Evolutionary conservation across 441 rosid species (phyloP).

Genomic region (Dalechampia spathulata): DNA sequence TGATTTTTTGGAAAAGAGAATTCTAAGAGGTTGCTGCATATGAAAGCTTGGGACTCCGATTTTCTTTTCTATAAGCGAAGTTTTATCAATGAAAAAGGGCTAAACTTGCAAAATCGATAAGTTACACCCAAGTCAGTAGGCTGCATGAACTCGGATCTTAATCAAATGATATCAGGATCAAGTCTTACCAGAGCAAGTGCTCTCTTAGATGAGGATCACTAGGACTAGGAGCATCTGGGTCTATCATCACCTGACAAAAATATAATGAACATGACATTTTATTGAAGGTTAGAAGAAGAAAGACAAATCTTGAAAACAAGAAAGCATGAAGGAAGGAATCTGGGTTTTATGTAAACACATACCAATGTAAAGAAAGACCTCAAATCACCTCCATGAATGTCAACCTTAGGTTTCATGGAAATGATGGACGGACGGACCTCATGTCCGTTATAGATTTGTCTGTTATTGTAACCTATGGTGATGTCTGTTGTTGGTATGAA

Average conservation of each 20-base stretch:
- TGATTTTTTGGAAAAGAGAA: no score
- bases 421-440: constrained; percentile 67
- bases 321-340: no score
- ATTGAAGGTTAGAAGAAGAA: background rate
- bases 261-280: background rate
- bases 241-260: constrained; percentile 69
- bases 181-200: constrained; percentile 76
- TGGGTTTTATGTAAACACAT: background rate
- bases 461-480: constrained; percentile 54
- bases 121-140: no score
- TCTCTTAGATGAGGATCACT: constrained; percentile 89
- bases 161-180: background rate
- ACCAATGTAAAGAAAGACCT: constrained; percentile 96
- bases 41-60: no score
- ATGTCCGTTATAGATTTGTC: constrained; percentile 73
- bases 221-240: constrained; percentile 97
- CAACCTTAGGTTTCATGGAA: constrained; percentile 65
- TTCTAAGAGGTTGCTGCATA: no score
- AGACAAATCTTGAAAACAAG: background rate
- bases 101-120: no score
- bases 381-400: constrained; percentile 78
- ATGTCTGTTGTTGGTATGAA: constrained; percentile 52
- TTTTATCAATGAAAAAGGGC: no score
- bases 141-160: no score
- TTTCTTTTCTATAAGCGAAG: no score